Evolutionary conservation across 2,329 filamentous ascomycete species (phyloP).

Genomic region (Orbilia quercus): DNA sequence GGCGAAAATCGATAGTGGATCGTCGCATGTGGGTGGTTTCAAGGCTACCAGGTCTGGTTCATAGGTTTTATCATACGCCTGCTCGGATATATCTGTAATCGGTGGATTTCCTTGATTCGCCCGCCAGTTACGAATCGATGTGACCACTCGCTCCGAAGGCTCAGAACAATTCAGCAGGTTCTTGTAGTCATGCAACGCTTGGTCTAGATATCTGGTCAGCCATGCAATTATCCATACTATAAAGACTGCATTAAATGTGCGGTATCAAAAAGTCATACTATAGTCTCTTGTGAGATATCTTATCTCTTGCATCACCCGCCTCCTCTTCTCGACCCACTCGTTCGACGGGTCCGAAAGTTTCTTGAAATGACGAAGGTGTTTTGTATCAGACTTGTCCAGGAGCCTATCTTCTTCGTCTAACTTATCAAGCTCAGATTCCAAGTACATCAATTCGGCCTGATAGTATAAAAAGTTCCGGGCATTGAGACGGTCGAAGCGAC

Average conservation of each 20-base stretch:
- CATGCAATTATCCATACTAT: not conserved
- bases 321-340: slow-evolving; percentile 4
- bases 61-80: slow-evolving; percentile 37
- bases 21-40: slow-evolving; percentile 49
- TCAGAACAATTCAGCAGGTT: slow-evolving; percentile 39
- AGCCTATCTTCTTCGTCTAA: slow-evolving; percentile 45
- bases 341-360: slow-evolving; percentile 15
- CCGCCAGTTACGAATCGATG: slow-evolving; percentile 49
- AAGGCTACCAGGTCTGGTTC: slow-evolving; percentile 45
- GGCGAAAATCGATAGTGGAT: slow-evolving; percentile 40
- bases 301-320: slow-evolving; percentile 14
- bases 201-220: slow-evolving; percentile 18
- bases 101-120: slow-evolving; percentile 49
- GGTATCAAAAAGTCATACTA: slow-evolving; percentile 15
- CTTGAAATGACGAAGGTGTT: slow-evolving; percentile 42
- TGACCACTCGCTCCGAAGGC: slow-evolving; percentile 31
- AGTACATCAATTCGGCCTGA: slow-evolving; percentile 44
- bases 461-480: slow-evolving; percentile 42
- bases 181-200: slow-evolving; percentile 33
- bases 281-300: slow-evolving; percentile 31
- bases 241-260: not conserved
- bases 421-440: slow-evolving; percentile 39
- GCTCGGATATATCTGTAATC: slow-evolving; percentile 45
- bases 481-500: slow-evolving; percentile 44
- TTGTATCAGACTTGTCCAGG: slow-evolving; percentile 10